These are phyloP conservation scores for Aspergillus sp. DNA, from an alignment of 2,329 filamentous ascomycete genomes.

Conservation along the genomic window DNA sequence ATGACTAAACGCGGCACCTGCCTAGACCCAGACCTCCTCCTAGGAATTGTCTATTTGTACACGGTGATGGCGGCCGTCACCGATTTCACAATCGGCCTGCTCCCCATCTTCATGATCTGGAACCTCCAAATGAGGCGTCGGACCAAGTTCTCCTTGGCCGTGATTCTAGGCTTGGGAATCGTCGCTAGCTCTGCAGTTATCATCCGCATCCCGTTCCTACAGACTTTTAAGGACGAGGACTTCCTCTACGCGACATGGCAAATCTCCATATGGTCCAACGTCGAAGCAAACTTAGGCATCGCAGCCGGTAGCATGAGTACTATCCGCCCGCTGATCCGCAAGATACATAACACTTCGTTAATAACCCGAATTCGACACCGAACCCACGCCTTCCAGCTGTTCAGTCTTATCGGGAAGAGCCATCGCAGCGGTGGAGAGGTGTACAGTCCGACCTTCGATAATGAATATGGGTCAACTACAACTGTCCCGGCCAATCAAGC, in stretches of 20 bases:
- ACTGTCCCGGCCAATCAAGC: too few species aligned
- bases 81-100: constrained; percentile 50
- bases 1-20: constrained; percentile 36
- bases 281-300: constrained; percentile 33
- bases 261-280: constrained; percentile 39
- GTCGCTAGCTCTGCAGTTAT: constrained; percentile 30
- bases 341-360: too few species aligned
- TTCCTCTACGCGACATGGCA: constrained; percentile 41
- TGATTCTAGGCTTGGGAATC: constrained; percentile 55
- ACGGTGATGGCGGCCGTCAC: constrained; percentile 44
- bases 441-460: too few species aligned
- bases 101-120: constrained; percentile 54
- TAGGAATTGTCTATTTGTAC: constrained; percentile 52
- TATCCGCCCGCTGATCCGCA: constrained; percentile 24
- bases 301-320: constrained; percentile 24
- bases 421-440: too few species aligned
- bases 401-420: too few species aligned
- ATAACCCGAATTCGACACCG: too few species aligned
- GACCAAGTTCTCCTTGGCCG: constrained; percentile 51
- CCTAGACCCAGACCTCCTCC: constrained; percentile 44
- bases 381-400: too few species aligned
- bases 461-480: too few species aligned
- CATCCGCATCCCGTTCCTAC: constrained; percentile 18
- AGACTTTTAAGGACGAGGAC: constrained; percentile 12
- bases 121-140: constrained; percentile 52